Evolutionary conservation across 108 stramenopile species (phyloP), one percentile per base, ranked within the genome.

Genomic region (Craspedostauros australis): DNA sequence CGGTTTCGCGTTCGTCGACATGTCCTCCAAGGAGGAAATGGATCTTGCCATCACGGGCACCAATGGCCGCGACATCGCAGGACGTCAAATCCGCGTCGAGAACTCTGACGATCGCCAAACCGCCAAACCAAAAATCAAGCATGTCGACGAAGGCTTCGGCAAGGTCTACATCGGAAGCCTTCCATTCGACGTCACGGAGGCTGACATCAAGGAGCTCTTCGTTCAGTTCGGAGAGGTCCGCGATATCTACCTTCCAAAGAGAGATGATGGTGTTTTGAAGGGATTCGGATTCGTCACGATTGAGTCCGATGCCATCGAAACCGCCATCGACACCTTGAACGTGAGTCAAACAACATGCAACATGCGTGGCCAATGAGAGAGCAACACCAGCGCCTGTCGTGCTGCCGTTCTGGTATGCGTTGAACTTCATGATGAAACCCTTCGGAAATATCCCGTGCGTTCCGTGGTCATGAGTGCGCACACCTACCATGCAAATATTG

Each of bases 1-100:
- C 18, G 95, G 93, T 32, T 93, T 93, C 58, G 91, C 73, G 26
- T 95, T 96, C 64, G 88, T 96, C 25, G 77, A 78, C 55, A 82
- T 93, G 70, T 45, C 66, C 22, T 66, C 77, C 26, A 72, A 66
- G 19, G 85, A 87, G 22, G 79, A 72, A 36, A 62, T 72, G 48
- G 62, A 66, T n/a, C 52, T 50, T 18, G 84, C 79, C 15, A 79
- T 86, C 29, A 64, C 66, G 9, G 75, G 60, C 1, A 40, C 88
- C 24, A 66, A 85, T 53, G 72, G 75, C 26, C 39, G 37, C 14
- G 63, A 75, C 7, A 14, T 91, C 23, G 50, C 33, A 22, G 90
- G 86, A 40, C 64, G 86, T 37, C 65, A 68, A 20, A 60, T 90
- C 20, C 77, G 78, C 57, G 83, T 78, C 15, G 1, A 3, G 22